phyloP scores from a whole-genome alignment of 2,329 filamentous ascomycete genomes.

The Pseudogymnoascus sp. region DNA sequence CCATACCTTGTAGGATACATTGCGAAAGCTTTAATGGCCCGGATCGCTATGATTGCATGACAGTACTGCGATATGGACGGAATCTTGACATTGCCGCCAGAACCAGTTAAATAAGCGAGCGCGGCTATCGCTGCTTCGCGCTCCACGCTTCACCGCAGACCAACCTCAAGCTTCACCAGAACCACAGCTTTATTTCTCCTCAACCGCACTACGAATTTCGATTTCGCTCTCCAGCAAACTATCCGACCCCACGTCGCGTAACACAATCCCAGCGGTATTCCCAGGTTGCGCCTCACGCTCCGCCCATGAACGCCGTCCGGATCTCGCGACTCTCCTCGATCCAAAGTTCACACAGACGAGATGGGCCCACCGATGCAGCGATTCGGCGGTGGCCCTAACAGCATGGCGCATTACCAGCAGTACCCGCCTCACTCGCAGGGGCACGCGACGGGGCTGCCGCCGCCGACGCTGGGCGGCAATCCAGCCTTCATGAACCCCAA shows the following conservation, averaged over 20 bases:
- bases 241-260: neutral
- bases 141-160: constrained; percentile 2
- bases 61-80: constrained; percentile 2
- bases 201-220: neutral
- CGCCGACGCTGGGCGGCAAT: constrained; percentile 56
- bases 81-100: constrained; percentile 5
- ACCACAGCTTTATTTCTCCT: neutral
- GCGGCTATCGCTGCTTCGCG: constrained; percentile 7
- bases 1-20: constrained; percentile 28
- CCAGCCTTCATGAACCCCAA: constrained; percentile 66
- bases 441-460: constrained; percentile 41
- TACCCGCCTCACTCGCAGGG: constrained; percentile 40
- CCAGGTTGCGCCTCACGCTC: constrained; percentile 18
- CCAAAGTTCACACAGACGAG: constrained; percentile 25
- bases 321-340: constrained; percentile 25
- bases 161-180: neutral
- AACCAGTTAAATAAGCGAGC: constrained; percentile 10
- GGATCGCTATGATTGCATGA: constrained; percentile 7
- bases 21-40: constrained; percentile 15
- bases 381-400: constrained; percentile 29
- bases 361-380: constrained; percentile 31
- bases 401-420: constrained; percentile 36
- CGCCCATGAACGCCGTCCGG: constrained; percentile 28
- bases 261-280: neutral
- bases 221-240: neutral